phyloP scores from a whole-genome alignment of 2,329 filamentous ascomycete species.

The Aspergillus arachidicola region DNA sequence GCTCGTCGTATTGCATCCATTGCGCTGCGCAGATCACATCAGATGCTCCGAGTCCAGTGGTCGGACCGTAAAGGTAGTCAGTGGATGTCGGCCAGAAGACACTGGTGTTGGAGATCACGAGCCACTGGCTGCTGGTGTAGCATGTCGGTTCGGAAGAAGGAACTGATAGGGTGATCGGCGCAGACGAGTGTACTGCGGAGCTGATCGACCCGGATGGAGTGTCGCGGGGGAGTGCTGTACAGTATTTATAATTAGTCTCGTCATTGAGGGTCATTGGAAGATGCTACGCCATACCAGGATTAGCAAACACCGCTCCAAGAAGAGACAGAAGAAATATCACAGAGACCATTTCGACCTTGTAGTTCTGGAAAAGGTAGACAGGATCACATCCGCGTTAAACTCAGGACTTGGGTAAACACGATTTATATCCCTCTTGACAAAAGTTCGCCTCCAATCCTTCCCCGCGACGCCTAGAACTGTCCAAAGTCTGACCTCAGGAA shows the following conservation, averaged over 20 bases:
- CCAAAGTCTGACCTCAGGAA: slow-evolving; percentile 2
- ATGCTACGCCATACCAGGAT: background rate
- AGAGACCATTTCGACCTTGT: background rate
- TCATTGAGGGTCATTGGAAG: background rate
- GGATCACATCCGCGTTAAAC: background rate
- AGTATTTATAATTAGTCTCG: background rate
- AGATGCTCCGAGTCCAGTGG: slow-evolving; percentile 21
- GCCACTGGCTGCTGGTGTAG: slow-evolving; percentile 35
- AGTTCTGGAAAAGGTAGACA: background rate
- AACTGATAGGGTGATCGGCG: background rate
- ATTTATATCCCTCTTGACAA: background rate
- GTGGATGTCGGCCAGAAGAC: slow-evolving; percentile 30
- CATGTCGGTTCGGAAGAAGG: background rate
- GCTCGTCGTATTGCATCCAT: slow-evolving; percentile 21
- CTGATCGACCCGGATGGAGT: background rate
- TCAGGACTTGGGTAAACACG: too few relatives aligned
- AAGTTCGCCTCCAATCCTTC: background rate
- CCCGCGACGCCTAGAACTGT: background rate
- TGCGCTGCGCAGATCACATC: slow-evolving; percentile 24
- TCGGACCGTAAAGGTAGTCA: slow-evolving; percentile 27
- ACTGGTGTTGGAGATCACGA: slow-evolving; percentile 20
- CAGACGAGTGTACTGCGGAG: background rate
- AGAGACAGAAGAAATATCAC: background rate
- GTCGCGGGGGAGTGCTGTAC: background rate
- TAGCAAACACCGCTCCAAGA: background rate